phyloP scores from a whole-genome alignment of 1,284 basidiomycete genomes.

The Quambalaria eucalypti region DNA sequence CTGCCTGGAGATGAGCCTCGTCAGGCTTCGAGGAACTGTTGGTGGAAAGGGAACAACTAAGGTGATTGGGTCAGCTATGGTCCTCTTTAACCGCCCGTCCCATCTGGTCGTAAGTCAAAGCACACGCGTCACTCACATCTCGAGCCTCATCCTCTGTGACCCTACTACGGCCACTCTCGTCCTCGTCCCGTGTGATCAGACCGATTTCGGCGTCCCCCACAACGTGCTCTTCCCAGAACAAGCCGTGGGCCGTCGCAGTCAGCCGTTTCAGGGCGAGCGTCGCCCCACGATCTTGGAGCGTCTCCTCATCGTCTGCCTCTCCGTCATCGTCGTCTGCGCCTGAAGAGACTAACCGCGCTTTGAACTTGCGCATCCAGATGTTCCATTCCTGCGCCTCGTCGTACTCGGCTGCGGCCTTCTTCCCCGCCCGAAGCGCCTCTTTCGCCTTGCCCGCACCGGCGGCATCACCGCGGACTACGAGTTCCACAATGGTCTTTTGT shows the following conservation, averaged over 20 bases:
- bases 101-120: too few species aligned
- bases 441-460: conserved; percentile 4
- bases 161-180: not conserved
- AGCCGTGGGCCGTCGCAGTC: too few species aligned
- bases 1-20: too few species aligned
- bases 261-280: too few species aligned
- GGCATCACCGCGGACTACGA: not conserved
- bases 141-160: conserved; percentile 2
- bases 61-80: too few species aligned
- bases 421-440: not conserved
- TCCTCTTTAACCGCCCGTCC: too few species aligned
- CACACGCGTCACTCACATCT: conserved; percentile 1
- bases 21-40: too few species aligned
- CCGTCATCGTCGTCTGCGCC: not conserved
- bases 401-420: not conserved
- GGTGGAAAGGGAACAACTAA: too few species aligned
- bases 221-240: conserved; percentile 7
- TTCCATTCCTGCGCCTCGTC: conserved; percentile 6
- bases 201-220: conserved; percentile 1
- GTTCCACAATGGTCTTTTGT: conserved; percentile 1
- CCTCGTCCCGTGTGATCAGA: conserved; percentile 6
- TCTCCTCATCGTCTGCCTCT: not conserved
- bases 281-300: too few species aligned
- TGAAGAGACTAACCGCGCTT: too few species aligned
- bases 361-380: conserved; percentile 2